Conservation (phyloP, 1,139 yeast species). For the Hansenula sp. region DNA sequence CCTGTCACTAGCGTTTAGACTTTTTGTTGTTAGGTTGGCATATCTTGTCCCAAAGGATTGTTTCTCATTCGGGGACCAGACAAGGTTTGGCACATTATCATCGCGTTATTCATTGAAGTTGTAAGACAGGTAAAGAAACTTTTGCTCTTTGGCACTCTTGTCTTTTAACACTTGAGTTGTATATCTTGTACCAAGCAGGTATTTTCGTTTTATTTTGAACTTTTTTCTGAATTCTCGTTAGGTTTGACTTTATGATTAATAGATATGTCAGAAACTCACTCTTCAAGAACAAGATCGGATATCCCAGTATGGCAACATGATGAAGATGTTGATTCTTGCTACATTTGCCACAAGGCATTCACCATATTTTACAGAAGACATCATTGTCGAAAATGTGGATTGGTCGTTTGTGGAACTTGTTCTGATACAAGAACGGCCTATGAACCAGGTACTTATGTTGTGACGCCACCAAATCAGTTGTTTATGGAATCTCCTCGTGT, state of each 20-base stretch:
- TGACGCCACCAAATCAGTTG: conserved; percentile 34
- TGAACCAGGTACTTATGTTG: conserved; percentile 38
- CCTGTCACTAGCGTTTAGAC: not conserved
- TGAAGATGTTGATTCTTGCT: conserved; percentile 53
- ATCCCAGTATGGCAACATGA: conserved; percentile 75
- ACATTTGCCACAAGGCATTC: conserved; percentile 54
- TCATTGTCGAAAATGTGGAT: conserved; percentile 84
- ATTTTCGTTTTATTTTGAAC: not conserved
- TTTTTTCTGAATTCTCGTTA: no score
- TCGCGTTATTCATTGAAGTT: no score
- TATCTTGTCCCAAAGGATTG: no score
- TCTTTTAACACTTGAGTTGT: no score
- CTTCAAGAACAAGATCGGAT: not conserved
- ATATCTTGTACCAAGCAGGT: no score
- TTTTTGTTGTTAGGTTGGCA: no score
- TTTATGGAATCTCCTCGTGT: conserved; percentile 46
- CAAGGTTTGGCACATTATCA: no score
- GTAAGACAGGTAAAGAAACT: not conserved
- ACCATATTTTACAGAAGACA: conserved; percentile 76
- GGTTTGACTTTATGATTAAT: not conserved
- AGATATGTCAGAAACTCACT: conserved; percentile 1
- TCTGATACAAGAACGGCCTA: conserved; percentile 45
- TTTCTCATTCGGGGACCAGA: no score
- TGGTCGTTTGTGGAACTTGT: conserved; percentile 68
- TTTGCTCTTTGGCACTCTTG: not conserved